Evolutionary conservation across 2,329 filamentous ascomycete species (phyloP).

Genomic region (Blastomyces percursus): DNA sequence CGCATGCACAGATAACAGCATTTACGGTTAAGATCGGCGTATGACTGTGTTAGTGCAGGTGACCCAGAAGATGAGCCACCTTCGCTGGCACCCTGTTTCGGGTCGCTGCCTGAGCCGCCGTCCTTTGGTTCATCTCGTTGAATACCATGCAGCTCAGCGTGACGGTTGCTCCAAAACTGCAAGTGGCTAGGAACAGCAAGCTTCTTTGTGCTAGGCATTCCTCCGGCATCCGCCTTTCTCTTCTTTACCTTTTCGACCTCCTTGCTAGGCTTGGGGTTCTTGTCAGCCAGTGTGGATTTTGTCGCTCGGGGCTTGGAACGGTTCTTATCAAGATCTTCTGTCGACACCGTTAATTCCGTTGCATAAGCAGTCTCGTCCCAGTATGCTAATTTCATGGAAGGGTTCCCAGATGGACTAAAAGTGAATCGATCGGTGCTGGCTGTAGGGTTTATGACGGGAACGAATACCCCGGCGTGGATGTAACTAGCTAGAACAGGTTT

Average conservation of each 20-base stretch:
- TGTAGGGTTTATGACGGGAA: slow-evolving; percentile 55
- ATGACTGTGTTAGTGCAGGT: slow-evolving; percentile 43
- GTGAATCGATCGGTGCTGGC: slow-evolving; percentile 52
- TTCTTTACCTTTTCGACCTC: slow-evolving; percentile 38
- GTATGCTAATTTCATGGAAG: slow-evolving; percentile 58
- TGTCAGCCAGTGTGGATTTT: slow-evolving; percentile 6
- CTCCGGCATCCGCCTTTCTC: slow-evolving; percentile 35
- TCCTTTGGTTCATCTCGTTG: slow-evolving; percentile 21
- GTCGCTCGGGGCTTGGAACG: slow-evolving; percentile 12
- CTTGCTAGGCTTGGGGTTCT: slow-evolving; percentile 21
- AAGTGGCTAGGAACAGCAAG: slow-evolving; percentile 52
- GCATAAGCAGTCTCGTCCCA: slow-evolving; percentile 66
- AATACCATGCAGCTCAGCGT: slow-evolving; percentile 54
- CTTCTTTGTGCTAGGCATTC: slow-evolving; percentile 27
- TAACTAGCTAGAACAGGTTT: slow-evolving; percentile 60
- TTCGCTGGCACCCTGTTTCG: slow-evolving; percentile 14
- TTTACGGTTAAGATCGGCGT: slow-evolving; percentile 46
- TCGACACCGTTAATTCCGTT: slow-evolving; percentile 51
- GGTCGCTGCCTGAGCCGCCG: slow-evolving; percentile 18
- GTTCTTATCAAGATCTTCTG: slow-evolving; percentile 34
- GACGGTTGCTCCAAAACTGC: slow-evolving; percentile 60
- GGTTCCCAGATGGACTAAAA: slow-evolving; percentile 60
- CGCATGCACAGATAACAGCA: slow-evolving; percentile 54
- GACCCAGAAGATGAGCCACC: slow-evolving; percentile 19
- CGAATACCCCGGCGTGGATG: slow-evolving; percentile 76